phyloP scores from a whole-genome alignment of 1,284 basidiomycete genomes.

The Coriolopsis trogii region DNA sequence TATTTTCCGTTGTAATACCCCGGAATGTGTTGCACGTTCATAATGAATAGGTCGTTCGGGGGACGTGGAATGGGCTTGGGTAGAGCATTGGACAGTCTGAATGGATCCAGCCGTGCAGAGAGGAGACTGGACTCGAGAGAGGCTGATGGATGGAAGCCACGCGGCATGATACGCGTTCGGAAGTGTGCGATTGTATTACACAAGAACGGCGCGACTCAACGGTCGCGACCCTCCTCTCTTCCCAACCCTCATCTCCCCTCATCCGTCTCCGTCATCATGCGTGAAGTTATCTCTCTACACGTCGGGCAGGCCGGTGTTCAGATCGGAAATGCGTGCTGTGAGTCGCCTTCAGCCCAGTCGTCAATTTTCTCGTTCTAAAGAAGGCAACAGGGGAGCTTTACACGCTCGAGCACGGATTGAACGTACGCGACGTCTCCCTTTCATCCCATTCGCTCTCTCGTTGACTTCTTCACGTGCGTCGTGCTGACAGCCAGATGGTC shows the following conservation, averaged over 20 bases:
- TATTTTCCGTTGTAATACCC: slow-evolving; percentile 31
- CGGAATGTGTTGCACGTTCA: slow-evolving; percentile 8
- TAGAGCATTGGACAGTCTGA: background rate
- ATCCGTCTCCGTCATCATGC: slow-evolving; percentile 51
- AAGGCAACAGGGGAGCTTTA: slow-evolving; percentile 88
- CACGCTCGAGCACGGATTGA: slow-evolving; percentile 96
- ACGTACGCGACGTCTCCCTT: slow-evolving; percentile 52
- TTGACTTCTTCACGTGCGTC: background rate
- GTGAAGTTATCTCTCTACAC: slow-evolving; percentile 91
- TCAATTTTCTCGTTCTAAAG: slow-evolving; percentile 2
- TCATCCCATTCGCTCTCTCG: background rate
- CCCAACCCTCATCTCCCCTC: slow-evolving; percentile 21
- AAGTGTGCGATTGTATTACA: slow-evolving; percentile 2
- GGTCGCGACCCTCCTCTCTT: slow-evolving; percentile 14
- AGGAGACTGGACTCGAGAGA: too few species aligned
- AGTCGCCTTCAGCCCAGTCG: slow-evolving; percentile 35
- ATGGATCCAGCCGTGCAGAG: too few species aligned
- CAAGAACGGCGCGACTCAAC: slow-evolving; percentile 16
- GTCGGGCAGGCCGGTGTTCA: slow-evolving; percentile 95
- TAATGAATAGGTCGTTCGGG: slow-evolving; percentile 3
- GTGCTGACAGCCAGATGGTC: slow-evolving; percentile 59
- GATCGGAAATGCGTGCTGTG: slow-evolving; percentile 94
- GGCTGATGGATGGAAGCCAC: background rate
- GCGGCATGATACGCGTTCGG: slow-evolving; percentile 6
- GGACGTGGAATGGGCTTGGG: background rate